Conservation (phyloP, 768 basidiomycete species). For the Serendipita sp. region DNA sequence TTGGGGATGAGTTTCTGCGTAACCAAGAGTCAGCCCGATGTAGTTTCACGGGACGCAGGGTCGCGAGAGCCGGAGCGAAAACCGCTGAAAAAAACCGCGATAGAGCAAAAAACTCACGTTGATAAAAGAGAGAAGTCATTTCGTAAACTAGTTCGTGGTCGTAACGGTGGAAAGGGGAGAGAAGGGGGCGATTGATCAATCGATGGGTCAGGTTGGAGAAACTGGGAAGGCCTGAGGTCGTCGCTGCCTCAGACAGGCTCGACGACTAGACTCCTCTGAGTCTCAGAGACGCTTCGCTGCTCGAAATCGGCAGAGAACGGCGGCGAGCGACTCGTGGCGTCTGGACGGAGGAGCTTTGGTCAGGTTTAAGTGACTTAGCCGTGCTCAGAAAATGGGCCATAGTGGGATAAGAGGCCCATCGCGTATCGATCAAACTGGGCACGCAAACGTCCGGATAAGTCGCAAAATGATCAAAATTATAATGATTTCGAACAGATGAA, state of each 20-base stretch:
- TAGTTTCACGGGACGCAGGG: not conserved
- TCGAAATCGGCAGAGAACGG: not conserved
- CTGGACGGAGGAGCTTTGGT: not conserved
- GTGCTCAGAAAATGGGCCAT: not conserved
- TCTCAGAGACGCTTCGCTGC: slow-evolving; percentile 5
- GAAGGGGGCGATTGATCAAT: slow-evolving; percentile 1
- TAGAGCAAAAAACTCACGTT: slow-evolving; percentile 32
- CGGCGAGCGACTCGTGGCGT: slow-evolving; percentile 2
- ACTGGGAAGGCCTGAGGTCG: not conserved
- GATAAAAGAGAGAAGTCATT: slow-evolving; percentile 40
- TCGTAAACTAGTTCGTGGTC: slow-evolving; percentile 4
- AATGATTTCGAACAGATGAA: not conserved
- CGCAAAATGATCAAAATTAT: not conserved
- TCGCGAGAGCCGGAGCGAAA: not conserved
- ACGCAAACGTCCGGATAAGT: not conserved
- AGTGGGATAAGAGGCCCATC: not conserved
- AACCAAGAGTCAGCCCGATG: not conserved
- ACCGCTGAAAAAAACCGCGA: not conserved
- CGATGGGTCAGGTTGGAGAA: slow-evolving; percentile 3
- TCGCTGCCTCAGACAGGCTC: not conserved
- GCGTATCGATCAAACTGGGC: not conserved
- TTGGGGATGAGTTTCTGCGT: slow-evolving; percentile 1
- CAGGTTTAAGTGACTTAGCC: slow-evolving; percentile 1
- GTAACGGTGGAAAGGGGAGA: not conserved
- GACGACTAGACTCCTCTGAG: slow-evolving; percentile 1